phyloP scores from a whole-genome alignment of 805 yeast species.

The Wickerhamiella azyma region DNA sequence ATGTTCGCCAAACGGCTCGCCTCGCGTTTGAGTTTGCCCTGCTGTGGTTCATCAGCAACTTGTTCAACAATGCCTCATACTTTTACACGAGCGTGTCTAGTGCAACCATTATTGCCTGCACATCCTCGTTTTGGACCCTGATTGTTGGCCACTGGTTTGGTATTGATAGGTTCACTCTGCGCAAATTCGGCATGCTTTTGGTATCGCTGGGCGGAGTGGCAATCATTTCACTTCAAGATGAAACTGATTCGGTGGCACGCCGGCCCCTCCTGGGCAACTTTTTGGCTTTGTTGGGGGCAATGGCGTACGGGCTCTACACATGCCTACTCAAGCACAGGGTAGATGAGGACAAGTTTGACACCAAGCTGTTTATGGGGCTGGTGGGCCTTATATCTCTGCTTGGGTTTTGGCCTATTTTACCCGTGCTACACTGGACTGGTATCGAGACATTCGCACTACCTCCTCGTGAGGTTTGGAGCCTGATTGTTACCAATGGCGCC shows the following conservation, averaged over 20 bases:
- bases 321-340: constrained; percentile 65
- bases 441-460: constrained; percentile 68
- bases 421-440: constrained; percentile 48
- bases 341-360: constrained; percentile 63
- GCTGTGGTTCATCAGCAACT: constrained; percentile 82
- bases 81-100: constrained; percentile 86
- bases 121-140: constrained; percentile 86
- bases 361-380: constrained; percentile 84
- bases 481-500: constrained; percentile 52
- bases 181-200: constrained; percentile 56
- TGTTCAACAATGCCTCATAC: constrained; percentile 76
- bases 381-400: constrained; percentile 76
- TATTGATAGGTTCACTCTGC: constrained; percentile 51
- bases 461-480: constrained; percentile 33
- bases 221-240: constrained; percentile 49
- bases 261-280: constrained; percentile 48
- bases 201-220: constrained; percentile 68
- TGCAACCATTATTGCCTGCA: constrained; percentile 84
- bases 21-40: constrained; percentile 71
- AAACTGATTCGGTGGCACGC: constrained; percentile 19
- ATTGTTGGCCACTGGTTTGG: constrained; percentile 60
- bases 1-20: constrained; percentile 46
- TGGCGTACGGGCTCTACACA: constrained; percentile 85
- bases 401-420: constrained; percentile 68
- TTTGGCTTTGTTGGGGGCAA: constrained; percentile 71